Base-by-base conservation (phyloP, 306 rosid species). In the Sindora glabra region DNA sequence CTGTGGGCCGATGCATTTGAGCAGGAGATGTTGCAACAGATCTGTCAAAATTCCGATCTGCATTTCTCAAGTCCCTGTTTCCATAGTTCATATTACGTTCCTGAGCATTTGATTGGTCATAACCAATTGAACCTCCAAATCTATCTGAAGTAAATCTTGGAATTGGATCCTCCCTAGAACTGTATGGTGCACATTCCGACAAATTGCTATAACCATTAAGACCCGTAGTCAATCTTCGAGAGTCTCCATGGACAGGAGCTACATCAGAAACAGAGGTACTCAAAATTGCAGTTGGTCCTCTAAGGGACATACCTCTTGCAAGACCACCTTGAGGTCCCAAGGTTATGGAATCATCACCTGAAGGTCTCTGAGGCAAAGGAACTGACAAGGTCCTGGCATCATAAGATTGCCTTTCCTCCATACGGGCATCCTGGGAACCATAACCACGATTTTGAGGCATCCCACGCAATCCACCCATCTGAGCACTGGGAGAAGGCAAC, bases 251-350 rank as follows among this genome's bases (percentile, higher is more conserved):
- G 56, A 48, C 42, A 17, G 79, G 42, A 44, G 65, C 40, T 29
- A 56, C 41, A 49, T 90, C 96, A 53, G 84, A 55, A 27, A 41
- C 53, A 7, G 83, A 44, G 3, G 79, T 39, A 62, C 74, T 32
- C 14, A 89, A 54, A 62, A 79, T 56, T 45, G 83, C 60, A 19
- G 83, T 75, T 38, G 94, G 67, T 59, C 97, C 99, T 75, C 95
- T 86, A 15, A 39, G 67, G 63, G 97, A 84, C 97, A 94, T 94
- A 73, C 95, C 99, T 80, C 84, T 76, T 10, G 87, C 99, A 59
- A 94, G 94, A 68, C 99, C 95, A 71, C 95, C 97, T 53, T 89
- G 95, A 48, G 99, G 99, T 11, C 85, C 99, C 80, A 94, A 68
- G 42, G 83, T 79, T 53, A 86, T 84, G 46, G 96, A 84, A 27